These are phyloP conservation scores for Penicillium sp. DNA, from an alignment of 2,329 filamentous ascomycete species.

Conservation along the genomic window DNA sequence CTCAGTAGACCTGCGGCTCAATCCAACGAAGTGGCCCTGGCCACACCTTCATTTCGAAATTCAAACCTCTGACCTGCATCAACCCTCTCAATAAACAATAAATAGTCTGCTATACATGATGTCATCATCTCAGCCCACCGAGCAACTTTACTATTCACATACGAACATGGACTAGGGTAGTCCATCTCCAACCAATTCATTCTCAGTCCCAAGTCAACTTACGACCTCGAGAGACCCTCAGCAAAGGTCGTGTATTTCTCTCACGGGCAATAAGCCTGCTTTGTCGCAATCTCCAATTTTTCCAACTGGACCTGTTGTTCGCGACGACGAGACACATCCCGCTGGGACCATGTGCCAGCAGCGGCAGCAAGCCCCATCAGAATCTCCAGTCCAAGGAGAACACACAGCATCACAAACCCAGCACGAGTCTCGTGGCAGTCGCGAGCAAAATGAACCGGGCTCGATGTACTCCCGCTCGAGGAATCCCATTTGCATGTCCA, in stretches of 20 bases:
- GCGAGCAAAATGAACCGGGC: conserved; percentile 45
- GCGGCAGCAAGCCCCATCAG: conserved; percentile 41
- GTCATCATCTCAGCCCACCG: not conserved
- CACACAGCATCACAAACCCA: conserved; percentile 44
- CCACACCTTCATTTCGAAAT: not conserved
- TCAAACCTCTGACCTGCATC: conserved; percentile 14
- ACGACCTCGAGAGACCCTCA: not conserved
- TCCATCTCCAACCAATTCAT: not conserved
- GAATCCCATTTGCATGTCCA: conserved; percentile 51
- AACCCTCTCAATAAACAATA: not conserved
- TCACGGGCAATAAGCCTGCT: conserved; percentile 30
- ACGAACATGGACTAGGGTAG: not conserved
- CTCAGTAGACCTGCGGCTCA: not conserved
- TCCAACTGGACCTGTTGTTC: conserved; percentile 34
- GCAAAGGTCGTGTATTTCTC: not conserved
- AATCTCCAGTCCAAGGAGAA: conserved; percentile 44
- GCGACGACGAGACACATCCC: conserved; percentile 38
- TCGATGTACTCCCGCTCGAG: conserved; percentile 23
- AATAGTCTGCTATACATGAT: not conserved
- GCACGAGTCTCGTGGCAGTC: conserved; percentile 47
- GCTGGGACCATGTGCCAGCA: conserved; percentile 41
- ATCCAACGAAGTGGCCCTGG: not conserved
- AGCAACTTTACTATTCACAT: not conserved
- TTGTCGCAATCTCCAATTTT: conserved; percentile 36
- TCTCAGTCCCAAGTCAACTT: not conserved